phyloP scores from a whole-genome alignment of 116 monocot genomes.

The Thalassia testudinum region DNA sequence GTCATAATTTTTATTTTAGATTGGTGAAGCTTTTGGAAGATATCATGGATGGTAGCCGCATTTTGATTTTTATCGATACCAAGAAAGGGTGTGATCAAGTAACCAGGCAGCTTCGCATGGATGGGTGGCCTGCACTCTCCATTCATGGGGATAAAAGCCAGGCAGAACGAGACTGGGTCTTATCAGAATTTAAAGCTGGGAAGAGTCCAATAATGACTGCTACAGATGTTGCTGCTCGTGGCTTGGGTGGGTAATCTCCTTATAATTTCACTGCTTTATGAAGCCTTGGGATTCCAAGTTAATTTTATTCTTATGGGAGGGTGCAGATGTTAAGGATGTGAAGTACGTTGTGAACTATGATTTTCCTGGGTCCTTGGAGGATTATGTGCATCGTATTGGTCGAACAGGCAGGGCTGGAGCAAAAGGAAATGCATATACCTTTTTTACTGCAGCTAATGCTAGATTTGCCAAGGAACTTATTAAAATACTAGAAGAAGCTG shows the following conservation, averaged over 20 bases:
- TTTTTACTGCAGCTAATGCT: constrained; percentile 92
- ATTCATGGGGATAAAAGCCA: constrained; percentile 99
- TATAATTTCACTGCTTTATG: not conserved
- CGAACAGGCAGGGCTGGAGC: constrained; percentile 96
- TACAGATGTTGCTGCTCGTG: constrained; percentile 98
- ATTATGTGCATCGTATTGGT: constrained; percentile 97
- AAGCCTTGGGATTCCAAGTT: not conserved
- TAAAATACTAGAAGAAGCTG: constrained; percentile 81
- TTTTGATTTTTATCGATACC: constrained; percentile 93
- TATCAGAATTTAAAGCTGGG: constrained; percentile 95
- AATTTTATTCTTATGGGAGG: not conserved
- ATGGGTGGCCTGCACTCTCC: constrained; percentile 98
- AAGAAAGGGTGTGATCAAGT: constrained; percentile 97
- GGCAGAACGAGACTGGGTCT: constrained; percentile 98
- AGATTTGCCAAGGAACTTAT: constrained; percentile 91
- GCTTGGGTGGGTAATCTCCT: constrained; percentile 47
- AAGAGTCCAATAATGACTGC: constrained; percentile 99
- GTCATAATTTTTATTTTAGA: constrained; percentile 22
- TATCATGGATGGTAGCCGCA: constrained; percentile 98
- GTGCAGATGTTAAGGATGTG: constrained; percentile 94
- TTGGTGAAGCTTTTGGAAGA: constrained; percentile 90
- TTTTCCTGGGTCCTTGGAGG: constrained; percentile 94
- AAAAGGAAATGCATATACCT: constrained; percentile 97
- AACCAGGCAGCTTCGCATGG: constrained; percentile 92
- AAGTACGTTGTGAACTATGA: constrained; percentile 98